These are phyloP conservation scores for Paracoccidioides lutzii DNA, from an alignment of 2,329 filamentous ascomycete genomes.

Conservation along the genomic window DNA sequence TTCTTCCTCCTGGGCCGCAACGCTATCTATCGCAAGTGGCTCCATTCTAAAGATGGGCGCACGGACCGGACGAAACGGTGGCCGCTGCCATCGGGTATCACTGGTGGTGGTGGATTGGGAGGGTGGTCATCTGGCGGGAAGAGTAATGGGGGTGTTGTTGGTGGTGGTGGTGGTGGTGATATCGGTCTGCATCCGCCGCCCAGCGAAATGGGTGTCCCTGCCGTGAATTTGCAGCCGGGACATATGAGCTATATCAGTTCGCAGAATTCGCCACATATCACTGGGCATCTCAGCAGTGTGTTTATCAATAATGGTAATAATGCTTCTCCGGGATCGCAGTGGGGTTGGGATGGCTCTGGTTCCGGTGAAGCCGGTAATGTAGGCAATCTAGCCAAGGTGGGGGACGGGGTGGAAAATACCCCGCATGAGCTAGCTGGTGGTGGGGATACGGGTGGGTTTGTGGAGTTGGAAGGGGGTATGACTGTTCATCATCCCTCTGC, in stretches of 20 bases:
- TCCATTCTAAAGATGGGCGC: conserved; percentile 21
- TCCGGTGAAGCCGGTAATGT: conserved; percentile 8
- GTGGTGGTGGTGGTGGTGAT: too few relatives aligned
- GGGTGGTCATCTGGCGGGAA: conserved; percentile 11
- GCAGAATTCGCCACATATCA: background rate
- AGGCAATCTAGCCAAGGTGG: background rate
- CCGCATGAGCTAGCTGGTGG: background rate
- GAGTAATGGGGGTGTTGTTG: conserved; percentile 5
- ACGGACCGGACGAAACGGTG: conserved; percentile 22
- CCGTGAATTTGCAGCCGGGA: conserved; percentile 5
- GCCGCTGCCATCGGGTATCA: conserved; percentile 17
- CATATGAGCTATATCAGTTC: conserved; percentile 11
- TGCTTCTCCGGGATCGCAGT: background rate
- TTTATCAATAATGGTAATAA: too few relatives aligned
- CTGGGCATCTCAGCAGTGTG: background rate
- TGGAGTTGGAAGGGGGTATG: background rate
- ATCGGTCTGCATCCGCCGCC: too few relatives aligned
- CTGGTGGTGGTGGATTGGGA: conserved; percentile 13
- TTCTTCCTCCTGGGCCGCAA: conserved; percentile 27
- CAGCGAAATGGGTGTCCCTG: conserved; percentile 1
- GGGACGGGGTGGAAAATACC: background rate
- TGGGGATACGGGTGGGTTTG: background rate
- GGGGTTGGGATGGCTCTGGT: background rate
- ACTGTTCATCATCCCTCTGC: background rate
- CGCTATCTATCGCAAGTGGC: conserved; percentile 23